Base-by-base conservation (phyloP, 169 alveolate genomes). In the Hepatocystis sp. region DNA sequence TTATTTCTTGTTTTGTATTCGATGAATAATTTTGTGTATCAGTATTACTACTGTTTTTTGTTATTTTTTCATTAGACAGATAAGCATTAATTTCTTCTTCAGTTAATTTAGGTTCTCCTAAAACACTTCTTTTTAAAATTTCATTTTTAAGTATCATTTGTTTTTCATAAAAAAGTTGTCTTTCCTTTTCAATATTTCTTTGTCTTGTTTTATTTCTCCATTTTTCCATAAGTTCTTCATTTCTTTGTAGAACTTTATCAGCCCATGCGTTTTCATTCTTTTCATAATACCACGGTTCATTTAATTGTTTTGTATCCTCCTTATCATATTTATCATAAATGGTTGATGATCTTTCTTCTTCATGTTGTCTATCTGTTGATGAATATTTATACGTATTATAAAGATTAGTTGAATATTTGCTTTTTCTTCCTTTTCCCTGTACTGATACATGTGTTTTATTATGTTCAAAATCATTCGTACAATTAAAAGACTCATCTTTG, bases 251-350 rank as follows among this genome's bases (percentile, higher is more conserved):
- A 25, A 91, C 92, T 39, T 58, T 84, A 25, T 71, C 55, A 4
- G 86, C 34, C 96, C 96, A 93, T 11, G 67, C 84, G 11, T 88
- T 94, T 13, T 64, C 81, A 51, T 78, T 52, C 42, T 78, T 68
- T 36, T 81, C 76, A 46, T 66, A 32, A 42, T 61, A 51, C 90
- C 78, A 46, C 1, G 81, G 85, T 30, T 42, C 47, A 23, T 49
- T 49, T 19, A 60, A 27, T 30, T 86, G n/a, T 39, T 56, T 28
- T 66, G 60, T 21, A 36, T 44, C 2, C 89, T 91, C 40, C 58
- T 65, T 19, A 67, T 40, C 15, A 56, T 81, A 47, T 61, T 65
- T 17, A 84, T 66, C 7, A 66, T 47, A n/a, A 11, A 17, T 13
- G 7, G 21, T 15, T 44, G 84, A 17, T 84, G 47, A 13, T 47